Evolutionary conservation across 2,329 filamentous ascomycete species (phyloP).

Genomic region (Tolypocladium ovalisporum): DNA sequence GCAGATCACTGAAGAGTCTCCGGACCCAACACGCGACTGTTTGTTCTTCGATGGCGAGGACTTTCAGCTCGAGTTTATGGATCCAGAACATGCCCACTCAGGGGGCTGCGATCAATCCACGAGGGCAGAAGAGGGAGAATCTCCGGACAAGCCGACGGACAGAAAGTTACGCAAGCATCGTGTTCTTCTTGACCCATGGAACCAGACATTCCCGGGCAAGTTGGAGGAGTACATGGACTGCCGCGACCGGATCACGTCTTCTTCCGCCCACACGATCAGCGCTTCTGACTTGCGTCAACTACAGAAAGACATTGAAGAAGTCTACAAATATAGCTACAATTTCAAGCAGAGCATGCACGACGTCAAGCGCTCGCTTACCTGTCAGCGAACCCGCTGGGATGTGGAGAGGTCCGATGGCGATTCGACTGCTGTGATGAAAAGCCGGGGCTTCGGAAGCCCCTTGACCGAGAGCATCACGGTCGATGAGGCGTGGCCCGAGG

Average conservation of each 20-base stretch:
- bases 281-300: neutral
- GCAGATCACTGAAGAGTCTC: neutral
- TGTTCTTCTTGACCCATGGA: neutral
- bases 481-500: constrained; percentile 8
- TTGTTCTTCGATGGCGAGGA: neutral
- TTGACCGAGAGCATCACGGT: constrained; percentile 7
- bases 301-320: neutral
- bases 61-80: neutral
- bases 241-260: neutral
- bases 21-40: no score
- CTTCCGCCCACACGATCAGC: no score
- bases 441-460: constrained; percentile 11
- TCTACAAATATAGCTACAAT: neutral
- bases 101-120: neutral
- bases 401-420: neutral
- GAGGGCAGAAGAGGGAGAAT: neutral
- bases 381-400: constrained; percentile 1
- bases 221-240: constrained; percentile 2
- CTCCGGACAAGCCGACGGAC: neutral
- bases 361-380: neutral
- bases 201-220: neutral
- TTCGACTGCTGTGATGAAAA: constrained; percentile 7
- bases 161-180: neutral
- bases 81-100: neutral
- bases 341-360: neutral